phyloP scores from a whole-genome alignment of 169 alveolate genomes.

The Plasmodium vivax region DNA sequence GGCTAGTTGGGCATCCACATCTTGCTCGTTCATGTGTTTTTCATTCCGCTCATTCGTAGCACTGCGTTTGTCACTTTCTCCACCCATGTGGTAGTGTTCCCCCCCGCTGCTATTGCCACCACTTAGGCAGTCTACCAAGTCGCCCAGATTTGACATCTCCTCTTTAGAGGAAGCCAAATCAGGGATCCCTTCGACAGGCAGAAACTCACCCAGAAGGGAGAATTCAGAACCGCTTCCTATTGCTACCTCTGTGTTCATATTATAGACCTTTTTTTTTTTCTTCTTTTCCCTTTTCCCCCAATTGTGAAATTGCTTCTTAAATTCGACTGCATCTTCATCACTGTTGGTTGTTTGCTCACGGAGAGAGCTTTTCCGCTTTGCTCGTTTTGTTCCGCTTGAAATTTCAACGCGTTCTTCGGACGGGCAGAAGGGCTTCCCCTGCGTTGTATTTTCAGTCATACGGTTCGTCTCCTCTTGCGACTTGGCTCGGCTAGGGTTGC shows the following conservation, averaged over 20 bases:
- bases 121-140: not conserved
- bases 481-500: not conserved
- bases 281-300: not conserved
- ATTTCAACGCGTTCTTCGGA: not conserved
- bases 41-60: not conserved
- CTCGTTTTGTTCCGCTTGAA: not conserved
- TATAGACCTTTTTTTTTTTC: not conserved
- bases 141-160: not conserved
- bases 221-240: not conserved
- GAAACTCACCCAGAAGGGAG: not conserved
- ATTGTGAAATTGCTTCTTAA: not conserved
- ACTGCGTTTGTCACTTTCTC: not conserved
- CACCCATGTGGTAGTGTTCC: not conserved
- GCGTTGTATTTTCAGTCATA: not conserved
- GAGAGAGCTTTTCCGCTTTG: not conserved
- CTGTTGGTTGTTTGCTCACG: not conserved
- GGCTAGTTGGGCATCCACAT: not conserved
- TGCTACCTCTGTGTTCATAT: not conserved
- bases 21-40: not conserved
- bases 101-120: not conserved
- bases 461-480: not conserved
- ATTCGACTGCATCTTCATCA: not conserved
- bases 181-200: not conserved
- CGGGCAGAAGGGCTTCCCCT: not conserved
- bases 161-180: not conserved